These are phyloP conservation scores for Pulveroboletus ravenelii DNA, from an alignment of 768 basidiomycete species.

Conservation along the genomic window DNA sequence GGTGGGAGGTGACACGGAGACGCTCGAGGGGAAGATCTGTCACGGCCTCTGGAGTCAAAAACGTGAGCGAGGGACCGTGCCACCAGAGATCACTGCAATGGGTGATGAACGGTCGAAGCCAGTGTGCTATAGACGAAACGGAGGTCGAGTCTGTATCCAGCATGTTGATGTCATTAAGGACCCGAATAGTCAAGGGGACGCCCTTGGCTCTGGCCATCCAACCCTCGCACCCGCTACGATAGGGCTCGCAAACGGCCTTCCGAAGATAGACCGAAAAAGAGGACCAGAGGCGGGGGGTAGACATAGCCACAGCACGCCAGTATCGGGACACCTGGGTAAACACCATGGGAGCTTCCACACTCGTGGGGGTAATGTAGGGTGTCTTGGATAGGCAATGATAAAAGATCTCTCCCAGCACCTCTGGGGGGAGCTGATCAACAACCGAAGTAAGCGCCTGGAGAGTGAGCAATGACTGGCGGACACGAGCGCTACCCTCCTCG, in stretches of 20 bases:
- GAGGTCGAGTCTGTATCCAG: slow-evolving; percentile 1
- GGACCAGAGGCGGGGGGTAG: slow-evolving; percentile 31
- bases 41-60: slow-evolving; percentile 10
- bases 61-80: slow-evolving; percentile 24
- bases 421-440: slow-evolving; percentile 23
- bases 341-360: slow-evolving; percentile 21
- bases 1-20: slow-evolving; percentile 20
- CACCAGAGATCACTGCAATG: slow-evolving; percentile 29
- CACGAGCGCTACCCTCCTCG: slow-evolving; percentile 12
- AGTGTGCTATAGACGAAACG: slow-evolving; percentile 8
- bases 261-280: slow-evolving; percentile 24
- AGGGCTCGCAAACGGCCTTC: slow-evolving; percentile 1
- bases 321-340: slow-evolving; percentile 25
- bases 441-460: slow-evolving; percentile 24
- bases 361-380: slow-evolving; percentile 22
- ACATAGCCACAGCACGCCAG: slow-evolving; percentile 30
- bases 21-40: slow-evolving; percentile 10
- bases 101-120: slow-evolving; percentile 23
- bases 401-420: slow-evolving; percentile 30
- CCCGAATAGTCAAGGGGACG: slow-evolving; percentile 21
- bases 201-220: slow-evolving; percentile 30
- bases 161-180: slow-evolving; percentile 23
- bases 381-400: slow-evolving; percentile 23
- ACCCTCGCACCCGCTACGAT: slow-evolving; percentile 19
- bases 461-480: slow-evolving; percentile 20